Conservation (phyloP, 768 basidiomycete genomes). For the Kondoa subrosea region DNA sequence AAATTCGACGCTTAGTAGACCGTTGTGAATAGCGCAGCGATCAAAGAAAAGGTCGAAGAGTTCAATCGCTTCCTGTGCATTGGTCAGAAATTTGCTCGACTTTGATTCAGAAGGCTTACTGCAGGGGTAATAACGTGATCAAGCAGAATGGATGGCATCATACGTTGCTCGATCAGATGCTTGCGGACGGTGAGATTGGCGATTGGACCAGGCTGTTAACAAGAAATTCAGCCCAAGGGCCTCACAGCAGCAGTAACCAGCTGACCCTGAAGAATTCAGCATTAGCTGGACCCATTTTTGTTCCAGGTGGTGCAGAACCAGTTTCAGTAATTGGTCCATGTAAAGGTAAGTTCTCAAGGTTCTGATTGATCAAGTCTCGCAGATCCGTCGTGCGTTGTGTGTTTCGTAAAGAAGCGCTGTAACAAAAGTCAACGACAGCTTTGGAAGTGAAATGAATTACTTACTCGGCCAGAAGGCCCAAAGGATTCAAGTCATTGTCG, state of each 20-base stretch:
- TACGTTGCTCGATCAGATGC: not conserved
- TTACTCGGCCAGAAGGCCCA: not conserved
- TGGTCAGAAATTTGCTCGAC: not conserved
- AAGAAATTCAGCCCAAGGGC: slow-evolving; percentile 30
- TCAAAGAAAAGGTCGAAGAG: slow-evolving; percentile 57
- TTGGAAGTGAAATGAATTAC: not conserved
- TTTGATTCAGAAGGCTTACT: slow-evolving; percentile 26
- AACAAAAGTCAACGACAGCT: not conserved
- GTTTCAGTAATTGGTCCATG: not conserved
- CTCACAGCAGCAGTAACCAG: slow-evolving; percentile 31
- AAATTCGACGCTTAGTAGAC: slow-evolving; percentile 66
- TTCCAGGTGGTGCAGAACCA: not conserved
- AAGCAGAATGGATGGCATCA: not conserved
- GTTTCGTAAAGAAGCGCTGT: not conserved
- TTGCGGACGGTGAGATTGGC: not conserved
- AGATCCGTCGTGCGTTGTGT: not conserved
- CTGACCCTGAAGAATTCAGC: not conserved
- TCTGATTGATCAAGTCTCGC: not conserved
- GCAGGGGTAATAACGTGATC: slow-evolving; percentile 42
- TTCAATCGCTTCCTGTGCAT: slow-evolving; percentile 57
- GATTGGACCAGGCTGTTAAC: not conserved
- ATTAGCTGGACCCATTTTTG: not conserved
- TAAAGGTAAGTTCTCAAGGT: not conserved
- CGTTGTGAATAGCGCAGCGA: slow-evolving; percentile 38
- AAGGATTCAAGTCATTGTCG: not conserved